Conservation (phyloP, 192 early-diverging fungal genomes). For the Pecoramyces ruminantium region DNA sequence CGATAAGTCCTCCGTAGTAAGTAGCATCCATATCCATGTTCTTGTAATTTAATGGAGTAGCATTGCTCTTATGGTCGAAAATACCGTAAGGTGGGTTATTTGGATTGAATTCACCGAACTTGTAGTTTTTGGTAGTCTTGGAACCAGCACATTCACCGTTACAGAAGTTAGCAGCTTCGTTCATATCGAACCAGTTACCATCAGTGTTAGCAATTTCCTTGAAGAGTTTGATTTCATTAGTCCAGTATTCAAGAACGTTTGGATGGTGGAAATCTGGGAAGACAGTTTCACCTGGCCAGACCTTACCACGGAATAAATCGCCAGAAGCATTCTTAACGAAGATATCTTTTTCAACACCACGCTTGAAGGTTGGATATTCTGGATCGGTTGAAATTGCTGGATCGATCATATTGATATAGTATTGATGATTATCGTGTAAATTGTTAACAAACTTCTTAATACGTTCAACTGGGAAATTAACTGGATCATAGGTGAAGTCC, state of each 20-base stretch:
- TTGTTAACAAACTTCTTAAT: no score
- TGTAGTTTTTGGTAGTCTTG: no score
- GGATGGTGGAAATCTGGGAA: slow-evolving; percentile 43
- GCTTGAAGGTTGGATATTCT: no score
- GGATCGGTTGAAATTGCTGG: no score
- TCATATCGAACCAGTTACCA: slow-evolving; percentile 56
- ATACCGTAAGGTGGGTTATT: no score
- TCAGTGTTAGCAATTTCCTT: slow-evolving; percentile 14
- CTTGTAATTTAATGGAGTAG: slow-evolving; percentile 10
- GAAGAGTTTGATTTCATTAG: slow-evolving; percentile 17
- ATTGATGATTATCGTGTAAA: no score
- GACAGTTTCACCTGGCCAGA: slow-evolving; percentile 45
- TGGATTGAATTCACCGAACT: no score
- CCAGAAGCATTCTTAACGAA: no score
- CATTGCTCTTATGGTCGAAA: slow-evolving; percentile 10
- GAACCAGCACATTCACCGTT: slow-evolving; percentile 23
- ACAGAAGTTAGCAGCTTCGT: slow-evolving; percentile 49
- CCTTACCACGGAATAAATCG: no score
- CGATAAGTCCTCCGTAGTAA: slow-evolving; percentile 28
- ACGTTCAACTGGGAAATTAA: slow-evolving; percentile 27
- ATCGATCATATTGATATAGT: no score
- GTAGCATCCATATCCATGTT: slow-evolving; percentile 21
- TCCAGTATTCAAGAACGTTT: slow-evolving; percentile 25
- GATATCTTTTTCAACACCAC: no score
- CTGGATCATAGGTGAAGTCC: slow-evolving; percentile 38